Evolutionary conservation across 73 alveolate genomes (phyloP), one percentile per base, ranked within the genome.

Genomic region (Stentor coeruleus): DNA sequence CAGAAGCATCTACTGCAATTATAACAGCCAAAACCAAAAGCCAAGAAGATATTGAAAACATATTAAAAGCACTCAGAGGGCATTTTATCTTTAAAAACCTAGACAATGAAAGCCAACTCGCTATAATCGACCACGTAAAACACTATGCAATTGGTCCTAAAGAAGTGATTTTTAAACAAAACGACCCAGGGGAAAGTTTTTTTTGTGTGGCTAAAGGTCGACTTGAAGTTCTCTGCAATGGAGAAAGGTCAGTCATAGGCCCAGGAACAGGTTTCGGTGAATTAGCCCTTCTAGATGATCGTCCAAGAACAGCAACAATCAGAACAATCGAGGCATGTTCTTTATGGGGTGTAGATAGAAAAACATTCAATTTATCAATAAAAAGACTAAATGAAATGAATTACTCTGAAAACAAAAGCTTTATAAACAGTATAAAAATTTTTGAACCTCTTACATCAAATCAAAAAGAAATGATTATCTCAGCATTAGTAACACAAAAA

Each of bases 181-280:
- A 66, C 1, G 38, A 75, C 59, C 83, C 83, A 26, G 83, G 74
- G 20, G 35, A 36, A 39, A 20, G 35, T 1, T 75, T 75, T 75
- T 75, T 20, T 38, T 14, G 26, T 0, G 26, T 75, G 38, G 30
- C 72, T 6, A 75, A 28, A 14, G 83, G 83, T 26, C 26, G 72
- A 40, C 83, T 75, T 75, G 83, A 75, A 35, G 83, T 75, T 0
- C 77, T 75, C 38, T 14, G n/a, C 20, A 75, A 75, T 2, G 59
- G 74, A 31, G 38, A 40, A 75, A 40, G 28, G 26, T 37, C 26
- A 20, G 0, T 75, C 2, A 75, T 84, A 15, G 39, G 66, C 36
- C 92, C 96, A 3, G 98, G 98, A 11, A 91, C 74, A 38, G 95
- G 98, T 41, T 96, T 96, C 88, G 99, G 99, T 39, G 99, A 96